A percentile compares a stretch with the other conserved stretches of the same genome.
phyloP scores from a whole-genome alignment of 2,329 filamentous ascomycete species.

The Nothophaeocryptopus gaeumannii region DNA sequence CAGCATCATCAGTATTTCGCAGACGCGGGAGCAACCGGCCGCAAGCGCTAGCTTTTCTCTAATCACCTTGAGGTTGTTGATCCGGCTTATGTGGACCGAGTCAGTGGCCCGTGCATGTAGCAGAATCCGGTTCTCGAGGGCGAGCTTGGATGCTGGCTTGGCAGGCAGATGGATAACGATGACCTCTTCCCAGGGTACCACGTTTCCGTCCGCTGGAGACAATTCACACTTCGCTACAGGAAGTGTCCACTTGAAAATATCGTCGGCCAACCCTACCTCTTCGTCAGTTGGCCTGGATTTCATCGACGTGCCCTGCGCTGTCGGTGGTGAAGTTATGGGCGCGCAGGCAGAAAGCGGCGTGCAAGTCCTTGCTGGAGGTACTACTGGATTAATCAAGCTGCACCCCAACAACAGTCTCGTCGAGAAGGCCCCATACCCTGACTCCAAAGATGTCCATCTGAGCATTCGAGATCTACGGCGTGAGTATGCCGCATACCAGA shows the following conservation, averaged over 20 bases:
- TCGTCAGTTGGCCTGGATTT: slow-evolving; percentile 2
- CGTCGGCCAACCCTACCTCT: slow-evolving; percentile 1
- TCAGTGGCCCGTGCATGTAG: too few relatives aligned
- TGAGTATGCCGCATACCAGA: slow-evolving; percentile 9
- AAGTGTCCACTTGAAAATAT: slow-evolving; percentile 1
- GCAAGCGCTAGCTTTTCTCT: too few relatives aligned
- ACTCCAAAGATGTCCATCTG: neutral
- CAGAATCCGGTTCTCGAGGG: neutral
- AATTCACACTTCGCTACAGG: slow-evolving; percentile 1
- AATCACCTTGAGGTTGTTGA: too few relatives aligned
- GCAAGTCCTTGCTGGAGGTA: slow-evolving; percentile 5
- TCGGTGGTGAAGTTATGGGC: slow-evolving; percentile 4
- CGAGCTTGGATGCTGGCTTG: slow-evolving; percentile 1
- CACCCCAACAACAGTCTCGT: neutral
- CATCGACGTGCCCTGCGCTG: slow-evolving; percentile 3
- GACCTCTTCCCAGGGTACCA: slow-evolving; percentile 1
- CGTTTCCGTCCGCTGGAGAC: slow-evolving; percentile 1
- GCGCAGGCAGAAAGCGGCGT: slow-evolving; percentile 5
- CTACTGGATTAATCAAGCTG: slow-evolving; percentile 6
- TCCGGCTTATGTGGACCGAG: too few relatives aligned
- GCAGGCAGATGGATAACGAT: slow-evolving; percentile 2
- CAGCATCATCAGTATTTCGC: too few relatives aligned
- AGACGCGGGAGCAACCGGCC: too few relatives aligned
- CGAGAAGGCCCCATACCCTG: slow-evolving; percentile 5
- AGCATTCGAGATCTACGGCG: slow-evolving; percentile 7